A percentile compares a stretch with the other conserved stretches of the same genome.
Evolutionary conservation across 1,139 yeast genomes (phyloP).

Genomic region (Geotrichum fermentans): DNA sequence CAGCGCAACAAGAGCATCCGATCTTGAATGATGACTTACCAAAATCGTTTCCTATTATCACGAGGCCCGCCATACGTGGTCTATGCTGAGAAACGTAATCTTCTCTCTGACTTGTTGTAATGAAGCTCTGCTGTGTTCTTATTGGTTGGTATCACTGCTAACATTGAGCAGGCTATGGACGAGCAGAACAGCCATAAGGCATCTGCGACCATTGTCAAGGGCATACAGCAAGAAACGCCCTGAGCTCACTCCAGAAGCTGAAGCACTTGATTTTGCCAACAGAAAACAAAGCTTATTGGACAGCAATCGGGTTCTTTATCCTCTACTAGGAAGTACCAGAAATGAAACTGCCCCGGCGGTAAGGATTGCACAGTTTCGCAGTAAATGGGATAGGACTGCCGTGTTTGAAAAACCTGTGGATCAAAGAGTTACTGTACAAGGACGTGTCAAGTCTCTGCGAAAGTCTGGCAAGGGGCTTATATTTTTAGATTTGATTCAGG

Average conservation of each 20-base stretch:
- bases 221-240: constrained; percentile 11
- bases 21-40: not conserved
- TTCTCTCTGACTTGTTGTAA: constrained; percentile 23
- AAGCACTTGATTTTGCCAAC: constrained; percentile 43
- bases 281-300: constrained; percentile 34
- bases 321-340: constrained; percentile 22
- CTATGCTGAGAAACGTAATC: constrained; percentile 10
- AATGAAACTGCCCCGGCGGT: constrained; percentile 6
- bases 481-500: constrained; percentile 65
- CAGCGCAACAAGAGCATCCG: too few species aligned
- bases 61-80: not conserved
- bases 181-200: too few species aligned
- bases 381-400: constrained; percentile 22
- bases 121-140: not conserved
- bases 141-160: too few species aligned
- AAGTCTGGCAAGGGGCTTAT: constrained; percentile 61
- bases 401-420: constrained; percentile 19
- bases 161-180: too few species aligned
- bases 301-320: constrained; percentile 24
- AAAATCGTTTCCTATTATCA: not conserved
- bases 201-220: too few species aligned
- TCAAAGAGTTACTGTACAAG: constrained; percentile 42
- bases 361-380: constrained; percentile 27
- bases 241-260: constrained; percentile 28
- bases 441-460: constrained; percentile 54